Base-by-base conservation (phyloP, 1,284 basidiomycete species). In the Jaminaea rosea region DNA sequence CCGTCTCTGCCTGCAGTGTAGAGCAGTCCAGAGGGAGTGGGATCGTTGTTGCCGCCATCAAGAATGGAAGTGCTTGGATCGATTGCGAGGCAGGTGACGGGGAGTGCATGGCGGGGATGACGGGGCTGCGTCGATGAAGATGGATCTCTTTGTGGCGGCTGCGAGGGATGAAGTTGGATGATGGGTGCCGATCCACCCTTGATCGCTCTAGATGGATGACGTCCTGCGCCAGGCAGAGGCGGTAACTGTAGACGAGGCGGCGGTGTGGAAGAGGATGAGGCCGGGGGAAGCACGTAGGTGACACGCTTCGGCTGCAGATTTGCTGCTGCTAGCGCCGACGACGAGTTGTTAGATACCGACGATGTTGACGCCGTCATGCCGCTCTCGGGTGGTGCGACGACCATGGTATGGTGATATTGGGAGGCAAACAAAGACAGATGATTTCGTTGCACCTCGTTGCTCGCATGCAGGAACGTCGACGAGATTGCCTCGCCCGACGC, bases 1-100 rank as follows among this genome's bases (percentile, higher is more conserved):
- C 94, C 93, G 76, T 98, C 93, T 47, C 91, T 79, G 9, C 90
- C 92, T 26, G 86, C 92, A 1, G 89, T 86, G 53, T 97, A 97
- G 8, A 98, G 78, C 46, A 98, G 93, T 1, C 94, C 93, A 59
- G 86, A 83, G 0, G 93, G 92, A 1, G 52, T 47, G 17, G 50
- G 19, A 9, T 47, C 39, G 4, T 41, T 29, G n/a, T 46, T 17
- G 19, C 28, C 39, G 10, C 48, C 32, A 7, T 58, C 52, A 6
- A 49, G 28, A 11, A 69, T 58, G 49, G 56, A 59, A 4, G 67
- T 69, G 23, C 46, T 59, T 6, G 62, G 49, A 44, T 70, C 69
- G 41, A 68, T 53, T 11, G 69, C 65, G 21, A 72, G 60, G 6
- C 63, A 65, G 15, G 67, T 69, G 27, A 73, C 59, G 15, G 70